Conservation (phyloP, 352 stramenopile genomes). For the Globisporangium splendens region DNA sequence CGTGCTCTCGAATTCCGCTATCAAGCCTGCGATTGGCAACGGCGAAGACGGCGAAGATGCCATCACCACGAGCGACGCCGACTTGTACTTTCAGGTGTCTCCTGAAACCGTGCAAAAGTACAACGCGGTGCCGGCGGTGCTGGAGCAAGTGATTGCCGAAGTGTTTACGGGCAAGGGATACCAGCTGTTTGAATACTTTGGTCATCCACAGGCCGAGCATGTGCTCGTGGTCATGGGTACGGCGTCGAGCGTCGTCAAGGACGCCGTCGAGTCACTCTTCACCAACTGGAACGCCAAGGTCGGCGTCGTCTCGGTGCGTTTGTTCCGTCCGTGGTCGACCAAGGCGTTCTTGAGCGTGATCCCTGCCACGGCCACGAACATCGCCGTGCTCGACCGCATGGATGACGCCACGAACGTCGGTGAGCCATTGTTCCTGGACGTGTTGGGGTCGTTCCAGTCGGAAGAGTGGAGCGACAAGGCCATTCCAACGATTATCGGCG, state of each 20-base stretch:
- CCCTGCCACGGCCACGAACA: conserved; percentile 65
- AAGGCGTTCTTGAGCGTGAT: conserved; percentile 74
- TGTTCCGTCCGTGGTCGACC: conserved; percentile 90
- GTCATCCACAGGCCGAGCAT: conserved; percentile 76
- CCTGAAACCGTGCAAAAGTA: conserved; percentile 86
- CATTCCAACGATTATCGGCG: conserved; percentile 68
- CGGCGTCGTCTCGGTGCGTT: conserved; percentile 84
- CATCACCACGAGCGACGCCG: conserved; percentile 56
- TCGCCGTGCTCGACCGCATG: conserved; percentile 91
- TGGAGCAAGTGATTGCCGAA: conserved; percentile 81
- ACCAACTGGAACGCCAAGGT: conserved; percentile 83
- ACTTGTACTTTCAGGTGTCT: conserved; percentile 92
- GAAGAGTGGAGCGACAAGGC: conserved; percentile 60
- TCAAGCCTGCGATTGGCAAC: conserved; percentile 10
- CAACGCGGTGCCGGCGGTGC: conserved; percentile 47
- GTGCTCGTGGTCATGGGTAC: conserved; percentile 91
- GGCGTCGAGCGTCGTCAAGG: conserved; percentile 83
- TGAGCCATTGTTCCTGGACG: conserved; percentile 91
- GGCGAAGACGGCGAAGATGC: conserved; percentile 19
- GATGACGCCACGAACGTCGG: conserved; percentile 84
- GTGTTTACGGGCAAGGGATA: conserved; percentile 83
- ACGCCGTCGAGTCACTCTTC: conserved; percentile 83
- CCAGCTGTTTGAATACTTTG: conserved; percentile 90
- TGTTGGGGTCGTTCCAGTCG: conserved; percentile 88
- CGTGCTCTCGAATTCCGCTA: conserved; percentile 48